Percentiles rank a stretch among this genome's conserved stretches.
phyloP scores from a whole-genome alignment of 2,329 filamentous ascomycete species.

The Aspergillus bombycis region DNA sequence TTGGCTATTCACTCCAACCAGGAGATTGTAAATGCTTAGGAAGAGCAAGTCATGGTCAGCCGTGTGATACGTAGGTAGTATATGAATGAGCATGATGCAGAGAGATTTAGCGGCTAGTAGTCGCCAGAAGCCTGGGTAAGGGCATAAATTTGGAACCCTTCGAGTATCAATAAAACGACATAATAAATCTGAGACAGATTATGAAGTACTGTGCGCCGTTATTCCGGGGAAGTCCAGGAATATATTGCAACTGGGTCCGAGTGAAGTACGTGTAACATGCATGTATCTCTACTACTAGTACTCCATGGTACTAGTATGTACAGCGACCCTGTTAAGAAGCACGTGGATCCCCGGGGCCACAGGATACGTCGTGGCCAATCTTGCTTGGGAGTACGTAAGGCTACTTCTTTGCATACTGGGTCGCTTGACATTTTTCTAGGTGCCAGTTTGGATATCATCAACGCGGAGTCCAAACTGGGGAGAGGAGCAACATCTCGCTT shows the following conservation, averaged over 20 bases:
- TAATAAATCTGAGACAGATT: background rate
- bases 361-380: background rate
- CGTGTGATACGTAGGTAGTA: too few relatives aligned
- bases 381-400: background rate
- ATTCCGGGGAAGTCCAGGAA: background rate
- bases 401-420: background rate
- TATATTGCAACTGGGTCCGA: background rate
- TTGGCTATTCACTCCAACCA: background rate
- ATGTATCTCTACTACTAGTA: background rate
- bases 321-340: background rate
- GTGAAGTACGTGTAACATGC: background rate
- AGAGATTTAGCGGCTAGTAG: background rate
- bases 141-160: background rate
- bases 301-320: background rate
- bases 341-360: background rate
- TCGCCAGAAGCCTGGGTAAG: background rate
- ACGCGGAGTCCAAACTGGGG: background rate
- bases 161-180: background rate
- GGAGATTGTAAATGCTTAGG: background rate
- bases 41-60: too few relatives aligned
- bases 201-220: too few relatives aligned
- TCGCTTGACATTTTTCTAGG: background rate
- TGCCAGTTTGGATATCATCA: background rate
- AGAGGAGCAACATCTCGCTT: background rate
- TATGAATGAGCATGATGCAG: background rate